Base-by-base conservation (phyloP, 371 early-diverging fungal species). In the Dinochytrium kinnereticum region DNA sequence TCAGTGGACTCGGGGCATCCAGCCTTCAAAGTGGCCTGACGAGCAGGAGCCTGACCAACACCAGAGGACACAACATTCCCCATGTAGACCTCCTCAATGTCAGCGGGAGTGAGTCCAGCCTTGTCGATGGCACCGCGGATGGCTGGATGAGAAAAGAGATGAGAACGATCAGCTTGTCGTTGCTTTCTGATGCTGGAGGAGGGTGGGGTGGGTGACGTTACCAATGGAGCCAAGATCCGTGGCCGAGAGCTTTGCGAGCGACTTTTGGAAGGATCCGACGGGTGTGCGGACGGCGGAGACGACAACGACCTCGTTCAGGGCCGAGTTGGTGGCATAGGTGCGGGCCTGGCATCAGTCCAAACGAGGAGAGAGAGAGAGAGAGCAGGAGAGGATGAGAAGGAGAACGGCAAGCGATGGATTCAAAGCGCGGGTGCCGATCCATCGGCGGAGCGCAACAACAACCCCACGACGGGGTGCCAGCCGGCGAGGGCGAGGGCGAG, bases 11-110 rank as follows among this genome's bases (percentile, higher is more conserved):
- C 85, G 30, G 90, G 86, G 26, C 93, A 72, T 30, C 97, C 98
- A 40, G 98, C 96, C 53, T 88, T 88, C 57, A 97, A 79, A 26
- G 95, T 93, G 57, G 92, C 97, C 83, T 97, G 96, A 64, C 97
- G 92, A 51, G 98, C 96, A 68, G 98, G 97, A 81, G 95, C 92
- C 84, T 97, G 97, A 39, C 99, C 98, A 17, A 83, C 39, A 50
- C 77, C 77, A n/a, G 93, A 93, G 71, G 92, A 91, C 28, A 96
- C 78, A 1, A 96, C 96, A 77, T 96, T 93, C 70, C 97, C 97
- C 85, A 96, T 90, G 81, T 90, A 91, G 7, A 94, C 92, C 81
- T 97, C 98, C 74, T 97, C 90, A 38, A 96, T 86, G 40, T 91
- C 85, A 5, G 85, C 79, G 17, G 94, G 88, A 69, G 88, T 82